Evolutionary conservation across 345 rosid genomes (phyloP), one percentile per base, ranked within the genome.

Genomic region (Lenwebbia sp.): DNA sequence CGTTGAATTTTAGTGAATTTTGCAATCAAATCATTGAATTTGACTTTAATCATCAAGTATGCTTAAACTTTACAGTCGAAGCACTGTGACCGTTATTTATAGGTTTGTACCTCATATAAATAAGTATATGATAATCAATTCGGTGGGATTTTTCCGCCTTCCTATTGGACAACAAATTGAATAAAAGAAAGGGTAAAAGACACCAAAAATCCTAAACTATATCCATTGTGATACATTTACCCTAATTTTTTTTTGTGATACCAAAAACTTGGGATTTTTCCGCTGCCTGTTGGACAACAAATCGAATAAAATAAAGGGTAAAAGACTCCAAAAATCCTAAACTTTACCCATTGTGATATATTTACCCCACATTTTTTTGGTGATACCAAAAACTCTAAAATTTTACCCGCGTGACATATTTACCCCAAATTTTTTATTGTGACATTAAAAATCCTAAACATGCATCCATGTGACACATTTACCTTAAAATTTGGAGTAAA

Each of bases 321-420:
- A 60, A 57, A 13, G 28, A 40, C 40, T 3, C 40, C 40, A 40
- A 40, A 40, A 40, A 4, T 40, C 40, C 40, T 40, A 40, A 40
- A 40, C 40, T 40, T 3, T 40, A 40, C 4, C 4, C 3, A 44
- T 44, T 44, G 6, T 44, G 47, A 5, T 6, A 44, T 7, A 44
- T 6, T 44, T 44, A 44, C 4, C 47, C 47, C 5, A 5, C 5
- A 44, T 44, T 44, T 44, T 44, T 44, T 44, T 44, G 47, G 6
- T 5, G 8, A 44, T 5, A 44, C 47, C 47, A 57, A 57, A 57
- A 57, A 26, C 14, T 26, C 26, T 11, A 57, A 57, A 26, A 12
- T 57, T 25, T 11, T 1, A 1, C 13, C 2, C 26, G 0, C 12
- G 7, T 25, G 26, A 57, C 0, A 26, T 5, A 26, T 26, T 57